Percentiles rank a stretch among this genome's conserved stretches.
These are phyloP conservation scores for Mucor plumbeus DNA, from an alignment of 371 early-diverging fungal genomes.

Conservation along the genomic window DNA sequence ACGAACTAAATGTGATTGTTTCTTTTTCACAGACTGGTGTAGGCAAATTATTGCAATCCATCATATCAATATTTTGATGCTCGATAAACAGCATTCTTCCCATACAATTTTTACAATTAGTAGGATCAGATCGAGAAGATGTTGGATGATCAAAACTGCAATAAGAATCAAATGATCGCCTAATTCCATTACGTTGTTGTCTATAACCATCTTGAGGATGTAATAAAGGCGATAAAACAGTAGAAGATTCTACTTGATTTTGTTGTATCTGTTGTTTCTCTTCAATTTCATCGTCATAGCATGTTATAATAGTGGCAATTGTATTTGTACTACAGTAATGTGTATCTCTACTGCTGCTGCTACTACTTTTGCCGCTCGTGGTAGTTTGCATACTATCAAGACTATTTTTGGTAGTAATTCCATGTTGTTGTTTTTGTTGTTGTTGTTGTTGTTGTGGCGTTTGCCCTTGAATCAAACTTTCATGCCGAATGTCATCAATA, in stretches of 20 bases:
- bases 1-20: constrained; percentile 2
- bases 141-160: constrained; percentile 37
- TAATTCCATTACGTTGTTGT: background rate
- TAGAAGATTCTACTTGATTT: background rate
- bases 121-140: constrained; percentile 30
- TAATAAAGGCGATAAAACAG: background rate
- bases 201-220: background rate
- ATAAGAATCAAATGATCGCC: constrained; percentile 27
- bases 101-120: constrained; percentile 24
- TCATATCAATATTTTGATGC: background rate
- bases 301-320: constrained; percentile 25
- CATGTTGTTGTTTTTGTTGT: background rate
- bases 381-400: background rate
- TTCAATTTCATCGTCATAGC: constrained; percentile 13
- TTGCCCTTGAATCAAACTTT: background rate
- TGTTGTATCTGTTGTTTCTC: background rate
- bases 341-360: background rate
- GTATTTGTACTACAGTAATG: constrained; percentile 1
- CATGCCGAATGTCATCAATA: constrained; percentile 15
- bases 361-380: background rate
- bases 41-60: background rate
- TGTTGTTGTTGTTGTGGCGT: background rate
- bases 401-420: background rate
- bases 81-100: background rate
- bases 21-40: background rate